These are phyloP conservation scores for Trematosphaeria pertusa DNA, from an alignment of 2,329 filamentous ascomycete species.

Conservation along the genomic window DNA sequence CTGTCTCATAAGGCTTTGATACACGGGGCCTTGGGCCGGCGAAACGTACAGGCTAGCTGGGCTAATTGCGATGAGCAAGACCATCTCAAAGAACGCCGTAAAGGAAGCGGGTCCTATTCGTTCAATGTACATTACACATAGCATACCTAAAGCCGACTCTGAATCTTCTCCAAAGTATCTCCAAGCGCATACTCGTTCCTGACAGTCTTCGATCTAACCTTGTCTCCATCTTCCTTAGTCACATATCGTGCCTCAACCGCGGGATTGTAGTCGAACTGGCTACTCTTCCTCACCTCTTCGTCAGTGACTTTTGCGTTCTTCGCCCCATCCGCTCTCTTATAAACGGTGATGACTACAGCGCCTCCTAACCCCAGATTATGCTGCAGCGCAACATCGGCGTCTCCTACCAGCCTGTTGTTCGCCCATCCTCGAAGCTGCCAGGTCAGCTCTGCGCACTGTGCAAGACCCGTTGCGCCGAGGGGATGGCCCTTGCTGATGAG, in stretches of 20 bases:
- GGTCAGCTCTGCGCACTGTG: constrained; percentile 91
- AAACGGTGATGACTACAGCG: constrained; percentile 87
- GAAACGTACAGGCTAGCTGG: no score
- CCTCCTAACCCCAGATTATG: constrained; percentile 93
- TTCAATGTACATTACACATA: no score
- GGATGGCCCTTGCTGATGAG: constrained; percentile 96
- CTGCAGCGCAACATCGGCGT: constrained; percentile 77
- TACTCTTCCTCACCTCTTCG: constrained; percentile 69
- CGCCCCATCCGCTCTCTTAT: constrained; percentile 80
- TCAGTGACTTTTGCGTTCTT: constrained; percentile 66
- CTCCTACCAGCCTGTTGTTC: constrained; percentile 77
- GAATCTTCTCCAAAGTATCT: constrained; percentile 75
- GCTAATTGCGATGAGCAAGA: no score
- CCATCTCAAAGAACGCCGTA: no score
- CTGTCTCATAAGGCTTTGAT: no score
- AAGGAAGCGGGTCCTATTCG: no score
- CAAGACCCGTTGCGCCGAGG: constrained; percentile 87
- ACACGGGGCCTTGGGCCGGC: no score
- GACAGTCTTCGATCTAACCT: constrained; percentile 72
- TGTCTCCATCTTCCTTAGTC: constrained; percentile 74
- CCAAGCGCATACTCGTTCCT: constrained; percentile 74
- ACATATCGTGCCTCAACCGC: constrained; percentile 89
- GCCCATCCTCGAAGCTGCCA: constrained; percentile 97
- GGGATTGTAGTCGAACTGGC: constrained; percentile 84
- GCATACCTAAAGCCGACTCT: constrained; percentile 66